Evolutionary conservation across 805 yeast genomes (phyloP).

Genomic region (Saccharomycopsis babjevae): DNA sequence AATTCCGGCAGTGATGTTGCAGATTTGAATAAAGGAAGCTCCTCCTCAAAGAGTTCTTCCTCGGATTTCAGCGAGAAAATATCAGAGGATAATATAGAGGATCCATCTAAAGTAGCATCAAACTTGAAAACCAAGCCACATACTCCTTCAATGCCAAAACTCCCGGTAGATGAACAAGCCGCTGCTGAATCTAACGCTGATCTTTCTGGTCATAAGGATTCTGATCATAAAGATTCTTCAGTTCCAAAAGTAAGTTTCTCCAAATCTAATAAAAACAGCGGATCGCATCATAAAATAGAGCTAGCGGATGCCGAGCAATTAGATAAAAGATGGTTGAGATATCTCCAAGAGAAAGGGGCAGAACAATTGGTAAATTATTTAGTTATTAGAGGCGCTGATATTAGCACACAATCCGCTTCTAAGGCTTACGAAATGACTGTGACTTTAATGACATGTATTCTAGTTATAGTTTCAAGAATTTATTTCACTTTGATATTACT

Average conservation of each 20-base stretch:
- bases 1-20: neutral
- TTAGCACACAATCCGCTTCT: slow-evolving; percentile 51
- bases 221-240: neutral
- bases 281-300: neutral
- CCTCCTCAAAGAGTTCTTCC: neutral
- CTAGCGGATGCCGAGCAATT: neutral
- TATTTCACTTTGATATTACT: slow-evolving; percentile 52
- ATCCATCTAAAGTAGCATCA: neutral
- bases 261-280: neutral
- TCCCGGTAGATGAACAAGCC: neutral
- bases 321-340: neutral
- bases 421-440: slow-evolving; percentile 46
- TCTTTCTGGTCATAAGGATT: no score
- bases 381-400: neutral
- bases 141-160: neutral
- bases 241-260: neutral
- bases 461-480: slow-evolving; percentile 38
- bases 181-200: neutral
- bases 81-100: neutral
- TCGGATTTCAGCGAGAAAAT: neutral
- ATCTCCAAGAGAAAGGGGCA: neutral
- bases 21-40: neutral
- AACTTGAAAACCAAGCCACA: neutral
- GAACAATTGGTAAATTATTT: neutral
- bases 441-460: slow-evolving; percentile 41